A percentile compares a stretch with the other conserved stretches of the same genome.
These are phyloP conservation scores for Cryphonectria carpinicola DNA, from an alignment of 2,329 filamentous ascomycete species.

Conservation along the genomic window DNA sequence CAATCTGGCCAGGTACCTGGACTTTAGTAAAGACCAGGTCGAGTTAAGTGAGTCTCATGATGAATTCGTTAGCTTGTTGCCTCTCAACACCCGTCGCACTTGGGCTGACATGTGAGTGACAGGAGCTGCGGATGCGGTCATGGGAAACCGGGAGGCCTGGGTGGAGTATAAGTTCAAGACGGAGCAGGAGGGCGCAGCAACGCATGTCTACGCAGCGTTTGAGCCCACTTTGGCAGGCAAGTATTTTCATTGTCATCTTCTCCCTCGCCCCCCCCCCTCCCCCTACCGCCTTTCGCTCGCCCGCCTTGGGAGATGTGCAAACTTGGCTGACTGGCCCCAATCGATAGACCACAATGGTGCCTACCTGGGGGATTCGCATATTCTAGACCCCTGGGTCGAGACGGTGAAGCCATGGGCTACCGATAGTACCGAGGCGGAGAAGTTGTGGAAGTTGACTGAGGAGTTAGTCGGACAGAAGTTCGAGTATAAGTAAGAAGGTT, in stretches of 20 bases:
- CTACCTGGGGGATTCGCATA: slow-evolving; percentile 7
- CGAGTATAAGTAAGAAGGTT: not conserved
- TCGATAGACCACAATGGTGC: slow-evolving; percentile 5
- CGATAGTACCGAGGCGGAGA: slow-evolving; percentile 42
- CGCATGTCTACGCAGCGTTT: slow-evolving; percentile 17
- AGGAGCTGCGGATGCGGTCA: not conserved
- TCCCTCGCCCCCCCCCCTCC: not conserved
- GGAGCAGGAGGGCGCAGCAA: slow-evolving; percentile 12
- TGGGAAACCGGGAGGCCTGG: slow-evolving; percentile 23
- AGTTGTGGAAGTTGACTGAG: slow-evolving; percentile 46
- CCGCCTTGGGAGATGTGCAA: not conserved
- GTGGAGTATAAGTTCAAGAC: not conserved
- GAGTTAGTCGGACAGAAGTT: slow-evolving; percentile 28
- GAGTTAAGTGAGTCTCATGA: not conserved
- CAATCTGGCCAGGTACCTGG: slow-evolving; percentile 2
- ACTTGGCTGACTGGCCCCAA: not conserved
- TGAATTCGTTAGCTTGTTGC: not conserved
- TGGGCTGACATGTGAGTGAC: not conserved
- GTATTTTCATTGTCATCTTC: no score
- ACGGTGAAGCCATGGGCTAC: slow-evolving; percentile 7
- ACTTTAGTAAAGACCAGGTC: slow-evolving; percentile 1
- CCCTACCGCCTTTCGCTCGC: no score
- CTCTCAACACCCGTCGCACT: not conserved
- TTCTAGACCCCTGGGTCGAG: slow-evolving; percentile 11
- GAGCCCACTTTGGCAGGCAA: slow-evolving; percentile 1